Conservation (phyloP, 306 rosid genomes). For the Sophora flavescens region DNA sequence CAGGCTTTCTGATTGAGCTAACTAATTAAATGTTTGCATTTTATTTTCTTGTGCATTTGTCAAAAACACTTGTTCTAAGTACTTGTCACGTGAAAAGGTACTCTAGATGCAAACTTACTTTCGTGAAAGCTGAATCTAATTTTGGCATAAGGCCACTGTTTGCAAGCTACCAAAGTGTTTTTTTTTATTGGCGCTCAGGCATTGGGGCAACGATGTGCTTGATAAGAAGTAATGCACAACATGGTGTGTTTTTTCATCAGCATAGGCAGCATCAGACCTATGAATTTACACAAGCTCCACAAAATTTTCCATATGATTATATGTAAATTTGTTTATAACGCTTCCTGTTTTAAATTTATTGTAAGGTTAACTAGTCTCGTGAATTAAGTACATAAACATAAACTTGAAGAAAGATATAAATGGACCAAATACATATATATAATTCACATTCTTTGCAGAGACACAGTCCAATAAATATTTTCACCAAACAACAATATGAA, state of each 20-base stretch:
- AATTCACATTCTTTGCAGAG: not conserved
- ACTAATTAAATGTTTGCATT: not conserved
- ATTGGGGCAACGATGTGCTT: too few relatives aligned
- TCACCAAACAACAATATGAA: not conserved
- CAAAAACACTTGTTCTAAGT: not conserved
- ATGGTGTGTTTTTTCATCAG: not conserved
- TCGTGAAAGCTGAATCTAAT: conserved; percentile 1
- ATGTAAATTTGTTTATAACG: not conserved
- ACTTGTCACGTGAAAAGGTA: not conserved
- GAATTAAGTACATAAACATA: not conserved
- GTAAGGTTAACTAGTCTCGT: not conserved
- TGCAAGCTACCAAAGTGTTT: not conserved
- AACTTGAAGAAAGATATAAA: not conserved
- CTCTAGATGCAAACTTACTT: not conserved
- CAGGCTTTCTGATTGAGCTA: not conserved
- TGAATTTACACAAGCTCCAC: not conserved
- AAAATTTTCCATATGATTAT: too few relatives aligned
- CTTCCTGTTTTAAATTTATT: not conserved
- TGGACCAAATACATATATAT: not conserved
- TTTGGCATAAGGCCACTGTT: not conserved
- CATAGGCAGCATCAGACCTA: not conserved
- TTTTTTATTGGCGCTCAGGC: too few relatives aligned
- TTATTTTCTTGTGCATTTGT: not conserved
- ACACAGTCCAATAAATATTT: not conserved
- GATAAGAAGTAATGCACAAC: not conserved